These are phyloP conservation scores for Verticillium nubilum DNA, from an alignment of 2,329 filamentous ascomycete genomes.

Conservation along the genomic window DNA sequence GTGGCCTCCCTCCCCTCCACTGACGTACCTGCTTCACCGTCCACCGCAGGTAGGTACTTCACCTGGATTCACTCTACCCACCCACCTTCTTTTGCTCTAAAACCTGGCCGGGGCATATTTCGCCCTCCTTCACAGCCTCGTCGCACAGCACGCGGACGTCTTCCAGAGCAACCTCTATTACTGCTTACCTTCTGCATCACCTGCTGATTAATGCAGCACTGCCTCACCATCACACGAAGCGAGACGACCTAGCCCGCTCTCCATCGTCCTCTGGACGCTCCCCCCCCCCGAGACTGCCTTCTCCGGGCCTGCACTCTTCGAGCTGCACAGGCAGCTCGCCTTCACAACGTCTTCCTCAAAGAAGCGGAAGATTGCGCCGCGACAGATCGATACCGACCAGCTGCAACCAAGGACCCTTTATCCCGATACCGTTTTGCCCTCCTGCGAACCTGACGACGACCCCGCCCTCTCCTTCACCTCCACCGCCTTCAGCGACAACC, in stretches of 20 bases:
- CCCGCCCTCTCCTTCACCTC: constrained; percentile 44
- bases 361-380: constrained; percentile 61
- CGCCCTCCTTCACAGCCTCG: neutral
- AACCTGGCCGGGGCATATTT: neutral
- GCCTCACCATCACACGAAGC: neutral
- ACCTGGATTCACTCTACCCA: neutral
- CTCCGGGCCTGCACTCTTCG: constrained; percentile 17
- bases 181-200: neutral
- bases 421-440: constrained; percentile 44
- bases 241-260: constrained; percentile 3
- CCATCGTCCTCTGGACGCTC: constrained; percentile 11
- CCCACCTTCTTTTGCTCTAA: neutral
- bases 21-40: neutral
- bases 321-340: constrained; percentile 63
- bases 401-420: constrained; percentile 26
- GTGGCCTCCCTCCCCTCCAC: neutral
- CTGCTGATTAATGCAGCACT: neutral
- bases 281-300: constrained; percentile 11
- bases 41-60: neutral
- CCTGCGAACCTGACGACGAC: constrained; percentile 47
- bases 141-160: neutral
- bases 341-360: constrained; percentile 69
- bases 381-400: constrained; percentile 37
- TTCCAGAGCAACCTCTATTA: neutral
- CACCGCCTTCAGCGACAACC: constrained; percentile 23